phyloP scores from a whole-genome alignment of 2,329 filamentous ascomycete genomes.

The Calonectria leucothoes region DNA sequence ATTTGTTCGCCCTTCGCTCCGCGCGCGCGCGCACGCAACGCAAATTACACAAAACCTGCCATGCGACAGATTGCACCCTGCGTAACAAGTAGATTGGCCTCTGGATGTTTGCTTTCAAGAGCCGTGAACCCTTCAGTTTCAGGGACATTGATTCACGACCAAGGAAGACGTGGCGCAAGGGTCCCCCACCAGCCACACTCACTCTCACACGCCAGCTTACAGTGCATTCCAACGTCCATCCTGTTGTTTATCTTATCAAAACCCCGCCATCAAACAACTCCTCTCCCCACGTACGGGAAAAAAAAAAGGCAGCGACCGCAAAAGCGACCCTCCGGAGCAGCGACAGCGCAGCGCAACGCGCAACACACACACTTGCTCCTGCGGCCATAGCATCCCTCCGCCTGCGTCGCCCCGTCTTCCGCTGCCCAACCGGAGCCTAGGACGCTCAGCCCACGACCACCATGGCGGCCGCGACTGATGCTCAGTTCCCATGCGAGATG shows the following conservation, averaged over 20 bases:
- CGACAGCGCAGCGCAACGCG: neutral
- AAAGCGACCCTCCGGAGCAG: neutral
- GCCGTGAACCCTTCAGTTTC: neutral
- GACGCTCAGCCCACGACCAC: conserved; percentile 32
- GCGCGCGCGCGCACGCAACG: no score
- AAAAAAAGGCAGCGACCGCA: neutral
- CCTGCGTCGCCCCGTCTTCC: neutral
- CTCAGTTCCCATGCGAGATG: conserved; percentile 73
- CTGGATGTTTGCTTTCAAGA: neutral
- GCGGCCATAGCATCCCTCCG: neutral
- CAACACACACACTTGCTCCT: neutral
- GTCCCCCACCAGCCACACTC: neutral
- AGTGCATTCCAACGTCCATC: neutral
- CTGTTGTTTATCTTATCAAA: neutral
- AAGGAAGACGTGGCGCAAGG: neutral
- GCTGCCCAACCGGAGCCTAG: conserved; percentile 3
- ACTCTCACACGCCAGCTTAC: neutral
- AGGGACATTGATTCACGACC: neutral
- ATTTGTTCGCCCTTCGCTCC: neutral
- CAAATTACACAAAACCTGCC: neutral
- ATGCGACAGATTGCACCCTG: neutral
- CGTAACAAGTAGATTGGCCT: neutral
- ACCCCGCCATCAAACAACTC: neutral
- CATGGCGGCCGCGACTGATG: conserved; percentile 56
- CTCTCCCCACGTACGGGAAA: neutral